Evolutionary conservation across 345 rosid genomes (phyloP).

Genomic region (Carallia brachiata): DNA sequence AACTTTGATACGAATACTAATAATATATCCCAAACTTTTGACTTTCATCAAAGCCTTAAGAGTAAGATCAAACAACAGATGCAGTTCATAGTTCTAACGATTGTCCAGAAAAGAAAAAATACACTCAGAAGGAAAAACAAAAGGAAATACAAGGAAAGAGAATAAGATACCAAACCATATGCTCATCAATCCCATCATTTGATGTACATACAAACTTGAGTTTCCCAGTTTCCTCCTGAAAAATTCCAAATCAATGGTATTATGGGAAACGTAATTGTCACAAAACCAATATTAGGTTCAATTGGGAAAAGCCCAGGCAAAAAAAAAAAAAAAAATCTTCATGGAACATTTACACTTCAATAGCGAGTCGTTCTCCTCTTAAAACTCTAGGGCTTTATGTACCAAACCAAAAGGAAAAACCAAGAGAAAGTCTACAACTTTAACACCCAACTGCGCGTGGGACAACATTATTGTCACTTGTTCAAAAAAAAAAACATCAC

Average conservation of each 20-base stretch:
- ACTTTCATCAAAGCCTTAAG: not conserved
- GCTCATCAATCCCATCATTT: slow-evolving; percentile 82
- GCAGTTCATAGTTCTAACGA: not conserved
- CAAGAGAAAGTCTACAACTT: no score
- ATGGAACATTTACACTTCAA: no score
- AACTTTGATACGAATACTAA: not conserved
- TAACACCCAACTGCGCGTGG: no score
- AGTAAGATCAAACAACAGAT: slow-evolving; percentile 1
- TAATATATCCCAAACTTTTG: not conserved
- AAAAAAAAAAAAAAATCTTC: no score
- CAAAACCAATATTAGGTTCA: no score
- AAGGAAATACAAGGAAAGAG: slow-evolving; percentile 20
- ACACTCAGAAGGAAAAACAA: not conserved
- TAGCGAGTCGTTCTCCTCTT: no score
- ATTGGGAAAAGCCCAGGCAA: no score
- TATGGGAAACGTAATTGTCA: no score
- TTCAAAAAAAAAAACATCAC: no score
- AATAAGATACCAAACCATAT: slow-evolving; percentile 89
- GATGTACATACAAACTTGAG: slow-evolving; percentile 79
- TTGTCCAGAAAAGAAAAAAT: not conserved
- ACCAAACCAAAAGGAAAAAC: no score
- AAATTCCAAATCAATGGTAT: slow-evolving; percentile 3
- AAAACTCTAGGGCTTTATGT: no score
- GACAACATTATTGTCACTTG: no score
- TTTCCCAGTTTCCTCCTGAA: slow-evolving; percentile 86